These are phyloP conservation scores for Ustilago cynodontis DNA, from an alignment of 1,284 basidiomycete species.

Conservation along the genomic window DNA sequence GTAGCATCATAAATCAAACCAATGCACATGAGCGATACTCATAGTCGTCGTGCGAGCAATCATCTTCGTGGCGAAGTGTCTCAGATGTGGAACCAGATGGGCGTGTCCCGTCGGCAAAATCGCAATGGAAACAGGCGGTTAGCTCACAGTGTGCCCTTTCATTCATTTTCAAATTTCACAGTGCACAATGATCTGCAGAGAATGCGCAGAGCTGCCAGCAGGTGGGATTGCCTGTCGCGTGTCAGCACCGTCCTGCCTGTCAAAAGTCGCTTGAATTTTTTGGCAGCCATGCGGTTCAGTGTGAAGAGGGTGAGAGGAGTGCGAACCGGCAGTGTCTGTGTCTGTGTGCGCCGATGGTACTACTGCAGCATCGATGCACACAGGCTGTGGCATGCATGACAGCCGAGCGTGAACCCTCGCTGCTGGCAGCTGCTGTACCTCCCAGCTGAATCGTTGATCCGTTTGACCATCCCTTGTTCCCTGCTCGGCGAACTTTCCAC, in stretches of 20 bases:
- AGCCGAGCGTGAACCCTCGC: conserved; percentile 3
- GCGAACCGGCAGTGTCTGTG: background rate
- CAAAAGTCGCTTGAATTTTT: background rate
- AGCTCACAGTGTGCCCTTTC: background rate
- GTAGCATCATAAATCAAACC: too few relatives aligned
- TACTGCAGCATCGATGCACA: background rate
- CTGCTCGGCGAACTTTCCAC: conserved; percentile 25
- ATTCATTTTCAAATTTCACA: conserved; percentile 1
- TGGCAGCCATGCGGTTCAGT: background rate
- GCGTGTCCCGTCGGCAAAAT: background rate
- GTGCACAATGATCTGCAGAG: background rate
- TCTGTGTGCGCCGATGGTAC: background rate
- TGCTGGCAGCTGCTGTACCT: conserved; percentile 1
- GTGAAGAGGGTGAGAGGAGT: too few relatives aligned
- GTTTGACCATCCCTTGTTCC: conserved; percentile 4
- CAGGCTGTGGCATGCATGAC: conserved; percentile 10
- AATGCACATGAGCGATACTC: background rate
- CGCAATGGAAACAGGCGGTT: background rate
- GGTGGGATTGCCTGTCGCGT: background rate
- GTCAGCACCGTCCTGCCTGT: conserved; percentile 1
- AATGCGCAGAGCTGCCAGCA: conserved; percentile 1
- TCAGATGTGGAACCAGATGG: background rate
- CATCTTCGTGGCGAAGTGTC: background rate
- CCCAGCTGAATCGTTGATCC: conserved; percentile 3
- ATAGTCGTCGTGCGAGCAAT: background rate